Evolutionary conservation across 2,329 filamentous ascomycete species (phyloP), one percentile per base, ranked within the genome.

Genomic region (Penicillium sp.): DNA sequence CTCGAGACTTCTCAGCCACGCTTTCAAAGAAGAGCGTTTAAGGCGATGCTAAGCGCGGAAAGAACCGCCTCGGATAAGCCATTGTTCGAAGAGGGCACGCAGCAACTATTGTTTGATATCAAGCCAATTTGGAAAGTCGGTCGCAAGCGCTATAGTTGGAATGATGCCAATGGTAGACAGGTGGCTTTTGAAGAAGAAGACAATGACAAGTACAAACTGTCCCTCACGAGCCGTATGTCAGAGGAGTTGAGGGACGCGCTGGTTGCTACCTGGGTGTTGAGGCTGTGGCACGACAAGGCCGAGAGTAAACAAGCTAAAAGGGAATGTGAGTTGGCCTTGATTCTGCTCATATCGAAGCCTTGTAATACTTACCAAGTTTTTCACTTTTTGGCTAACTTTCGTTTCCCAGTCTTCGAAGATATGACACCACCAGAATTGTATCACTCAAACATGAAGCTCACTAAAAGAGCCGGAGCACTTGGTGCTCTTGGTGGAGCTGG

Each of bases 241-340:
- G 30, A 38, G 38, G 51, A 50, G 7, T 30, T 49, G 30, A 59
- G 46, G 43, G 58, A 62, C 54, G 56, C 56, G n/a, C 14, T 61
- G 40, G 51, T 59, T 16, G 60, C 56, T 11, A 29, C 51, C n/a
- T 62, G 60, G 58, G 16, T 61, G 9, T 47, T 62, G 38, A 46
- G 58, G 41, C n/a, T 57, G 19, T 62, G 60, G 60, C 45, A 49
- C 23, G 54, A 61, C 7, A 57, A 42, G 6, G 56, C 58, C 2
- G 60, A 62, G 43, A 62, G 58, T 34, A 61, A 43, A 23, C 26
- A 59, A 27, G 58, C 60, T 11, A 61, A 51, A 26, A 53, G 45
- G 34, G 56, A 59, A 43, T 46, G 60, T 62, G 14, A 49, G 58
- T 53, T 5, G 8, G 23, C 23, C 5, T 3, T 3, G 5, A 3